Conservation (phyloP, 2,329 filamentous ascomycete species). For the Neophaeococcomyces aloes region DNA sequence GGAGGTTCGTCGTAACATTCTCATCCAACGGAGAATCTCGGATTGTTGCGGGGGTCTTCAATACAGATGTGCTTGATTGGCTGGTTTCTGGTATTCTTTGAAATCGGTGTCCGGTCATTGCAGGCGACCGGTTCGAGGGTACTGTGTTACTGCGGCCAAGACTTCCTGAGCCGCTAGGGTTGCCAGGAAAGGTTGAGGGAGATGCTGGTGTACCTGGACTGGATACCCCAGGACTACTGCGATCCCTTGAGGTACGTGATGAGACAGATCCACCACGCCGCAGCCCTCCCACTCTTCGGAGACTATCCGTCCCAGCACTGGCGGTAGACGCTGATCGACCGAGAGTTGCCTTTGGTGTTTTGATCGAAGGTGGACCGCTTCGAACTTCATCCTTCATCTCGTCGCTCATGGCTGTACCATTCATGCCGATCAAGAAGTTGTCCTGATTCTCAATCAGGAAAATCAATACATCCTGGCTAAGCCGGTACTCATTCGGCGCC, state of each 20-base stretch:
- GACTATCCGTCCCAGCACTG: conserved; percentile 78
- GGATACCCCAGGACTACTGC: conserved; percentile 56
- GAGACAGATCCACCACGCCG: conserved; percentile 86
- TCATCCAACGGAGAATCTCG: conserved; percentile 4
- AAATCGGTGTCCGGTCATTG: conserved; percentile 57
- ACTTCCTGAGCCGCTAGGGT: conserved; percentile 42
- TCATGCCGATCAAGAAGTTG: conserved; percentile 96
- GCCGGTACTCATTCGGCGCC: conserved; percentile 82
- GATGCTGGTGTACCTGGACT: conserved; percentile 53
- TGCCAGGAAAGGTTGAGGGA: conserved; percentile 24
- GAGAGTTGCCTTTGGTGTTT: conserved; percentile 43
- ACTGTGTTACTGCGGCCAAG: conserved; percentile 82
- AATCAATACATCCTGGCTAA: conserved; percentile 94
- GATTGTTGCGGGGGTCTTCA: conserved; percentile 6
- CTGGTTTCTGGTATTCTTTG: conserved; percentile 31
- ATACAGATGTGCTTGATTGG: conserved; percentile 9
- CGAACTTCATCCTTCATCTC: conserved; percentile 58
- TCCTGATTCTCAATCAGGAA: conserved; percentile 98
- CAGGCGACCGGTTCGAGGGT: conserved; percentile 78
- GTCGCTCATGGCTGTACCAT: conserved; percentile 93
- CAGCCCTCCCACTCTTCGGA: conserved; percentile 61
- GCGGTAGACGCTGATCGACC: conserved; percentile 74
- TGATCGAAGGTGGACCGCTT: conserved; percentile 48
- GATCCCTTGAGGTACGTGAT: conserved; percentile 63
- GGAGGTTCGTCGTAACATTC: background rate